Evolutionary conservation across 306 rosid genomes (phyloP), one percentile per base, ranked within the genome.

Genomic region (Quercus ilex): DNA sequence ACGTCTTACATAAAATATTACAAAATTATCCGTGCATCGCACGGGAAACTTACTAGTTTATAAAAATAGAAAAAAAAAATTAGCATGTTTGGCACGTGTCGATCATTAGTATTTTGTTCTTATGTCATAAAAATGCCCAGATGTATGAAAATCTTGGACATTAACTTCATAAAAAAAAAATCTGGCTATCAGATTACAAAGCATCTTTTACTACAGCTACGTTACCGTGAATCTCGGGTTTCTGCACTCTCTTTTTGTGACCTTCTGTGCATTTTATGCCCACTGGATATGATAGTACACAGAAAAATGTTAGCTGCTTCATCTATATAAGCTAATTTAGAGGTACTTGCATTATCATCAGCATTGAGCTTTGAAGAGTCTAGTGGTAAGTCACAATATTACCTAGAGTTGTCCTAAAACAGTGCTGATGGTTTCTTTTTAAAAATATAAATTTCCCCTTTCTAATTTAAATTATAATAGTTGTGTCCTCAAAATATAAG

Each of bases 261-360:
- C 28, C 58, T 3, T 62, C 73, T 68, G 72, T 55, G 58, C 33
- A 31, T 30, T 64, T 58, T 75, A 18, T 4, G 72, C 79, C 78
- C 51, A 58, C 70, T 3, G 67, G 67, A 69, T 43, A 33, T 74
- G 62, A 75, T 65, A 56, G 57, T 20, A 28, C 67, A 67, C 38
- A 31, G 15, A 15, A 68, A 68, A 58, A 20, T 26, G 26, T 46
- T 28, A 77, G 55, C 31, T 76, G 78, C 26, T 31, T 20, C 78
- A 65, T 60, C 74, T 71, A 81, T 81, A n/a, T 77, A 81, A 81
- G 68, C 74, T 51, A 41, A 71, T 53, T 3, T 70, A 25, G 18
- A 35, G 69, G 19, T 18, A 70, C 4, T 17, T 23, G 55, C 49
- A 71, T 59, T 81, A 19, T 76, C 46, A 15, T 59, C 69, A 52